Base-by-base conservation (phyloP, 352 stramenopile species). In the Globisporangium apiculatum region DNA sequence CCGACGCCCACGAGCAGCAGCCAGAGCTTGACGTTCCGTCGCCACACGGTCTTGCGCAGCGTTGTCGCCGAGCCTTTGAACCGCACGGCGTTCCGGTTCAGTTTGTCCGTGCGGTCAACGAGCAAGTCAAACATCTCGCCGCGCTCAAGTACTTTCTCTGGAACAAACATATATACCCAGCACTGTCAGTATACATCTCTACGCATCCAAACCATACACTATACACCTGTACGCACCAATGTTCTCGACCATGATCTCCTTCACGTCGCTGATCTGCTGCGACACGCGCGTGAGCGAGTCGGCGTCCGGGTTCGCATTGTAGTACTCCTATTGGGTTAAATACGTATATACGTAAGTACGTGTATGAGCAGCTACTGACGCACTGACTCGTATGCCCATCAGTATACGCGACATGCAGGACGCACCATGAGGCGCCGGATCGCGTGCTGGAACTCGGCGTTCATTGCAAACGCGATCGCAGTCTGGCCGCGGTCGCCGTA, bases 181-280 rank as follows among this genome's bases (percentile, higher is more conserved):
- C 4, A 18, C 1, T 31, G 8, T 17, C 4, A 36, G 24, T 31
- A 12, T 3, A 24, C 0, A n/a, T 14, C 17, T 10, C 15, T 2
- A 8, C 7, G 6, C 3, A 5, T n/a, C 24, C 24, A 31, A 31
- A 31, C 24, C 0, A 31, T 31, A 31, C 24, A 31, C 24, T 31
- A 31, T 31, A 31, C 24, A 31, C 24, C 24, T 31, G 24, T 14
- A 14, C 71, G 53, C 59, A 86, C 79, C 78, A 66, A 99, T 99
- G 71, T 99, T 99, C 67, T 99, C 88, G 40, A 99, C 89, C 95
- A 99, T 99, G 54, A 98, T 90, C 66, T 97, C 91, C 67, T 99
- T 99, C 3, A 99, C 96, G 51, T 98, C 91, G 65, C 99, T 95
- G 56, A 99, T 94, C 79, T 99, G 94, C 64, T 89, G 86, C 71